Percentiles rank a stretch among this genome's conserved stretches.
These are phyloP conservation scores for Leishmania tropica DNA, from an alignment of 208 protist genomes.

Conservation along the genomic window DNA sequence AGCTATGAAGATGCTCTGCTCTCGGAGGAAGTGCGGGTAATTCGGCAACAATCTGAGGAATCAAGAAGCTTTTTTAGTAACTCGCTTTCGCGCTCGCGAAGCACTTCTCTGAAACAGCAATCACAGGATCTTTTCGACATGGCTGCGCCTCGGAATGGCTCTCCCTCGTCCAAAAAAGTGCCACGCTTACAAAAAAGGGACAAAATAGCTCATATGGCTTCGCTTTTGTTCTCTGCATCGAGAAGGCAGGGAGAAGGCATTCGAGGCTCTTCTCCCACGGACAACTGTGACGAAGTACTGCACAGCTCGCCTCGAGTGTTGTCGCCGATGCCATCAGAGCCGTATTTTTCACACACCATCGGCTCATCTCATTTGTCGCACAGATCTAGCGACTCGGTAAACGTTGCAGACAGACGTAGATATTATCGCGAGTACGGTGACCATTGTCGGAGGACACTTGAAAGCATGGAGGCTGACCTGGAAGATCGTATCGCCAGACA, in stretches of 20 bases:
- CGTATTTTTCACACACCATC: neutral
- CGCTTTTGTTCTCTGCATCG: neutral
- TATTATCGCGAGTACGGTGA: neutral
- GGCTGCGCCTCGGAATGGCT: neutral
- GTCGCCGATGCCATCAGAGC: neutral
- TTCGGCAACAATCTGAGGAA: constrained; percentile 21
- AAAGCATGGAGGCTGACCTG: neutral
- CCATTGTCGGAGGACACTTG: neutral
- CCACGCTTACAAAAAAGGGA: neutral
- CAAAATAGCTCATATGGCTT: neutral
- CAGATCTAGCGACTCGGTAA: neutral
- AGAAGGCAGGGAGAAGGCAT: neutral
- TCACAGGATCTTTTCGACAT: neutral
- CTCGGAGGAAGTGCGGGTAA: constrained; percentile 20
- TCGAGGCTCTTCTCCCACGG: neutral
- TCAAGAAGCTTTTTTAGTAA: neutral
- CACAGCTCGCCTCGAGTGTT: neutral
- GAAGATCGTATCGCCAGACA: constrained; percentile 8
- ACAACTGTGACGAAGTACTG: neutral
- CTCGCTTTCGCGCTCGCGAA: constrained; percentile 24
- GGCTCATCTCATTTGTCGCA: neutral
- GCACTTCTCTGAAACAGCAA: constrained; percentile 8
- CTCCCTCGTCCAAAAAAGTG: neutral
- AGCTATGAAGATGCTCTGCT: constrained; percentile 43
- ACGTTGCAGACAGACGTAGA: neutral